These are phyloP conservation scores for Fragaria nilgerrensis DNA, from an alignment of 306 rosid species.

Conservation along the genomic window DNA sequence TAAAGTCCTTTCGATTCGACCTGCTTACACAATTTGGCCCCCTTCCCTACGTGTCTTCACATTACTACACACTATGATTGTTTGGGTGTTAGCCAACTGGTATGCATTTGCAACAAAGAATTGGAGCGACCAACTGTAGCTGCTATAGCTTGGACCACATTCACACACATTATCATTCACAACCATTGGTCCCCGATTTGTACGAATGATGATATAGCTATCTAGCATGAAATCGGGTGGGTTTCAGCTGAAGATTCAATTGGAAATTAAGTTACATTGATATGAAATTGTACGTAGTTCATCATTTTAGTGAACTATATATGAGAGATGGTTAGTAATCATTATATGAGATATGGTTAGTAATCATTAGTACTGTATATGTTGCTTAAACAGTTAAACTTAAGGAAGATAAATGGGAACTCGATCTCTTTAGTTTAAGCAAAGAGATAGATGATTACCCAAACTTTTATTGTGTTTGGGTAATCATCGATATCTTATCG, in stretches of 20 bases:
- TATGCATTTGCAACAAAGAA: conserved; percentile 27
- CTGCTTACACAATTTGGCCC: conserved; percentile 20
- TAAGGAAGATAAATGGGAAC: not conserved
- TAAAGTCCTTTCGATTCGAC: conserved; percentile 35
- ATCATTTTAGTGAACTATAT: not conserved
- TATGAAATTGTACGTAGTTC: not conserved
- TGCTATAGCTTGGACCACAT: not conserved
- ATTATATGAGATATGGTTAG: not conserved
- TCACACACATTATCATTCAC: not conserved
- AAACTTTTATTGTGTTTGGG: no score
- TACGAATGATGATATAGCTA: not conserved
- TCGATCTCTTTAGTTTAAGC: no score
- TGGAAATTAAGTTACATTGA: not conserved
- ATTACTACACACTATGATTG: conserved; percentile 8
- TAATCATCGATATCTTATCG: no score
- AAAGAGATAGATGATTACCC: no score
- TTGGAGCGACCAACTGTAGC: conserved; percentile 15
- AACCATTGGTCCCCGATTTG: not conserved
- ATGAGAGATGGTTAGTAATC: not conserved
- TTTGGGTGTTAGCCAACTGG: conserved; percentile 35
- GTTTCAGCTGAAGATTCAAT: not conserved
- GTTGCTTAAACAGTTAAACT: not conserved
- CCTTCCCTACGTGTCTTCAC: conserved; percentile 28
- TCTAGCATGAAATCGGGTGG: not conserved
- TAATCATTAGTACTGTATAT: not conserved